Base-by-base conservation (phyloP, 2,329 filamentous ascomycete genomes). In the Periconia macrospinosa region DNA sequence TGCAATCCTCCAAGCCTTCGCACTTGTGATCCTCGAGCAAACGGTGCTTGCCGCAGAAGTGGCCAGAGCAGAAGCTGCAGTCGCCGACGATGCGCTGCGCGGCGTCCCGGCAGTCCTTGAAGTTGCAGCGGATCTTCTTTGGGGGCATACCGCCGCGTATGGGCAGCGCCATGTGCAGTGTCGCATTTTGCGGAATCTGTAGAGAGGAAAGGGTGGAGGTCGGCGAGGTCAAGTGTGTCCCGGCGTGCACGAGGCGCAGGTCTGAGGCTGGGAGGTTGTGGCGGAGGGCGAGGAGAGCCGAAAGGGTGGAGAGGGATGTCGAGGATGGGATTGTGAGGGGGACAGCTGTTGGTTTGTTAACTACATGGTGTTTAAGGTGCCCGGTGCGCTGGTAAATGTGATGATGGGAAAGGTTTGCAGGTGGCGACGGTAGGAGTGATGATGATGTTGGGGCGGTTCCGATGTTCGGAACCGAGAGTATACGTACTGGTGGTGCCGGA, bases 41-140 rank as follows among this genome's bases (percentile, higher is more conserved):
- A 52, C 94, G 85, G 78, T 99, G 94, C 80, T 92, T 96, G 66
- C 91, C 91, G 78, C 94, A 99, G 81, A 91, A 97, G 74, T 95
- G 90, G 44, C 92, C 92, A 52, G 88, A 82, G 80, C 94, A 99
- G 81, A 97, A 97, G 57, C 87, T 88, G 78, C 94, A 99, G 79
- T 97, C 93, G 50, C 94, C 94, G 55, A 97, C 90, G 69, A 99
- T 97, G 61, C 91, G 88, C 76, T 97, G 92, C 15, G 92, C 92
- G 30, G 85, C 84, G 66, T 91, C 87, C 72, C 86, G 91, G 86
- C 94, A 97, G 65, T 92, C 87, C 77, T 93, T 92, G 80, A 90
- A 92, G 61, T 83, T 88, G 82, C 94, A 97, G 66, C 90, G 87
- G 65, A 89, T 86, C 82, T 90, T 91, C 79, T 88, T 90, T 58